Base-by-base conservation (phyloP, 805 yeast genomes). In the Danielia reshetovae region DNA sequence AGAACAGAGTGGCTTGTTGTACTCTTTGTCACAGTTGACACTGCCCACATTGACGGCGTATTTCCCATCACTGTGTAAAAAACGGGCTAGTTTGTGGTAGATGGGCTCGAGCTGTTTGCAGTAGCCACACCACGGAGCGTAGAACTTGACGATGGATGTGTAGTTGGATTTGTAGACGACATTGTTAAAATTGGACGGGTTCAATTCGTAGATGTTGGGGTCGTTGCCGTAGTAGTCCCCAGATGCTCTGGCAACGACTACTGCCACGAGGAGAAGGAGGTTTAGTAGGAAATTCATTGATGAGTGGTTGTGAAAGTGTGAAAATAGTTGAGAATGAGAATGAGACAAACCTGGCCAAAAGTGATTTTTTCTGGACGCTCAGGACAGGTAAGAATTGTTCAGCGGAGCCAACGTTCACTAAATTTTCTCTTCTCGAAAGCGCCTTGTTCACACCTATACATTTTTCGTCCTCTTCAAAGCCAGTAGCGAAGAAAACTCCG, bases 91-190 rank as follows among this genome's bases (percentile, higher is more conserved):
- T 51, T 80, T 80, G 31, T 68, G 64, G 57, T 70, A 82, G 2
- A 76, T 77, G 3, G 83, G 80, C 39, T 78, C 75, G 32, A 90
- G 64, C 38, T 77, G 72, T 49, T 79, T 73, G 61, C 98, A 90
- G 59, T 90, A 87, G 4, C 97, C 96, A 66, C 98, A 90, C 97
- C 97, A 89, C 24, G 97, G 96, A 4, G 97, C 97, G 59, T 83
- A 89, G 59, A 89, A 89, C 63, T 88, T 88, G 15, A 87, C 88
- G 13, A 88, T 62, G 2, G 95, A 61, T 2, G 95, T 83, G 49
- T 86, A 83, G 54, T 87, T 87, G 2, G 94, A 70, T 15, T 68
- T 58, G 27, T 77, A 68, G 3, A 89, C 77, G 31, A 80, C 82
- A 36, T 74, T 72, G 41, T 81, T 77, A 52, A 88, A 88, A 34